Evolutionary conservation across 169 alveolate species (phyloP).

Genomic region (Babesia bovis): DNA sequence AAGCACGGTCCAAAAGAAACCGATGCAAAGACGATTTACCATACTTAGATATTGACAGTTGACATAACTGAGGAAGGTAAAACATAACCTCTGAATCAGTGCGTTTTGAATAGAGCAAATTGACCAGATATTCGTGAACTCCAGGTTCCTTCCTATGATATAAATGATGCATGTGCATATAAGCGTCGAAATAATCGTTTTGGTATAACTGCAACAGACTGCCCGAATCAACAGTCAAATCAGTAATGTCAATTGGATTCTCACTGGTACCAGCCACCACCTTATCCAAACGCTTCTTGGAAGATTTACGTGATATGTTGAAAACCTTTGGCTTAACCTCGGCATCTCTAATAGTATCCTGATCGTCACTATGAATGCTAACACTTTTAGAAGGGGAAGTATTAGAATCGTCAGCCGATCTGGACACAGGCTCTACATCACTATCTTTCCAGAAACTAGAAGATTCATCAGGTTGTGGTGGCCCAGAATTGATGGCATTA

Average conservation of each 20-base stretch:
- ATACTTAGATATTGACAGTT: slow-evolving; percentile 69
- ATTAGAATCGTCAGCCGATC: neutral
- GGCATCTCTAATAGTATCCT: neutral
- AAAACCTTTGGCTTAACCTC: neutral
- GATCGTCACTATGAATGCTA: neutral
- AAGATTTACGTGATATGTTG: slow-evolving; percentile 13
- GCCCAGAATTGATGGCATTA: no score
- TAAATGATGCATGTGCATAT: slow-evolving; percentile 84
- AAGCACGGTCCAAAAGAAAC: slow-evolving; percentile 82
- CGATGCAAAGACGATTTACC: slow-evolving; percentile 78
- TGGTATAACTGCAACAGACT: slow-evolving; percentile 84
- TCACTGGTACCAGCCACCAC: slow-evolving; percentile 54
- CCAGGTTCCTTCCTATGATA: slow-evolving; percentile 86
- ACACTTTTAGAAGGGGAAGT: neutral
- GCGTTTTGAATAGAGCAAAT: slow-evolving; percentile 83
- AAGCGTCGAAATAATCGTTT: slow-evolving; percentile 87
- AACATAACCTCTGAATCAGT: slow-evolving; percentile 79
- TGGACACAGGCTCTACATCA: no score
- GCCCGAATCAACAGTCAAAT: slow-evolving; percentile 71
- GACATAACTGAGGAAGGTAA: slow-evolving; percentile 83
- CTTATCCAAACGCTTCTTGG: neutral
- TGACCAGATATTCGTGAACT: slow-evolving; percentile 88
- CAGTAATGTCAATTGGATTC: slow-evolving; percentile 62
- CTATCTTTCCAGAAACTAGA: no score
- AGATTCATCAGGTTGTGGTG: no score